Conservation (phyloP, 192 early-diverging fungal genomes). For the Umbelopsis isabellina region DNA sequence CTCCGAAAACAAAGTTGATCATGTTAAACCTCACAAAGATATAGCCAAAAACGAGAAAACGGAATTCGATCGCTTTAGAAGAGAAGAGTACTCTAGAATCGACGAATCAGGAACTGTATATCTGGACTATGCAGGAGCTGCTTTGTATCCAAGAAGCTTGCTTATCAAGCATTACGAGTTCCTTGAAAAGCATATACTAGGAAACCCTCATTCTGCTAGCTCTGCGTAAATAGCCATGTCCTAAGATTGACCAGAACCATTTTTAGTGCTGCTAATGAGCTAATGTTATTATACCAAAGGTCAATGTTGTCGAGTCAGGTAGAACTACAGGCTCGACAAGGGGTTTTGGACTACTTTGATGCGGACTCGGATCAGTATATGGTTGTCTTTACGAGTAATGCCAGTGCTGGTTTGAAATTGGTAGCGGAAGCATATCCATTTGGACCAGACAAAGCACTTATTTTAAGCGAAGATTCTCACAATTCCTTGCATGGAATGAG, state of each 20-base stretch:
- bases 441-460: not conserved
- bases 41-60: not conserved
- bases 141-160: not conserved
- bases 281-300: not conserved
- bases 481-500: conserved; percentile 14
- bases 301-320: conserved; percentile 3
- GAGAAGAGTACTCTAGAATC: conserved; percentile 6
- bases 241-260: not conserved
- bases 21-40: not conserved
- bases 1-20: not conserved
- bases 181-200: not conserved
- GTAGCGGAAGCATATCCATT: conserved; percentile 14
- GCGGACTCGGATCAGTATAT: not conserved
- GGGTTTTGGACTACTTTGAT: not conserved
- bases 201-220: conserved; percentile 9
- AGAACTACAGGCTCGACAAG: not conserved
- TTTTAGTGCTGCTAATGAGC: not conserved
- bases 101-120: not conserved
- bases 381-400: conserved; percentile 4
- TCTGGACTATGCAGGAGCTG: conserved; percentile 13
- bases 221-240: not conserved
- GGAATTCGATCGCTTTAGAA: not conserved
- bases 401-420: conserved; percentile 12
- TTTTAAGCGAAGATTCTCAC: conserved; percentile 4
- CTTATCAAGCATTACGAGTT: not conserved